These are phyloP conservation scores for Lasiodiplodia citricola DNA, from an alignment of 2,329 filamentous ascomycete genomes.

Conservation along the genomic window DNA sequence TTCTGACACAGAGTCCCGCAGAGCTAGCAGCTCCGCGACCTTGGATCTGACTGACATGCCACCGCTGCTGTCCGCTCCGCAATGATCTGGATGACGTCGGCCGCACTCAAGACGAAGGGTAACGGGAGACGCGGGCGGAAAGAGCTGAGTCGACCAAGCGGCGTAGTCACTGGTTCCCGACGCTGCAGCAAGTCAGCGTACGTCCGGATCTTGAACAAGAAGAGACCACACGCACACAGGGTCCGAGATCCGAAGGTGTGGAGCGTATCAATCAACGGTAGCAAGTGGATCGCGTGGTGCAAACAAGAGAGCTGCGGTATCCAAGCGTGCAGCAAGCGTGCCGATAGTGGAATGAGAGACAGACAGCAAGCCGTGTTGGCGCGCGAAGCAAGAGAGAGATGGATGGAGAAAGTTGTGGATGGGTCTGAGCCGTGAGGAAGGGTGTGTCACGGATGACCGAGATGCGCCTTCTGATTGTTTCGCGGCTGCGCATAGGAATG, in stretches of 20 bases:
- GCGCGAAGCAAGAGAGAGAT: constrained; percentile 20
- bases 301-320: constrained; percentile 27
- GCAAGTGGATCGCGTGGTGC: constrained; percentile 23
- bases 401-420: constrained; percentile 14
- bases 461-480: constrained; percentile 12
- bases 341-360: constrained; percentile 27
- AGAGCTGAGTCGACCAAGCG: background rate
- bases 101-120: background rate
- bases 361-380: constrained; percentile 23
- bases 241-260: background rate
- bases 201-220: background rate
- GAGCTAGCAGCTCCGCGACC: constrained; percentile 48
- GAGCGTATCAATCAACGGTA: constrained; percentile 24
- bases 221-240: background rate
- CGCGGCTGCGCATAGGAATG: constrained; percentile 7
- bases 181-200: background rate
- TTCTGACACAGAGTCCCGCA: constrained; percentile 48
- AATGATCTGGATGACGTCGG: background rate
- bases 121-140: background rate
- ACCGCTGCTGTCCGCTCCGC: constrained; percentile 6
- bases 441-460: background rate
- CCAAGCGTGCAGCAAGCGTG: constrained; percentile 27
- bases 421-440: background rate
- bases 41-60: constrained; percentile 45
- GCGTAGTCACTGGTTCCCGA: background rate